Evolutionary conservation across 495 filamentous ascomycete species (phyloP), one percentile per base, ranked within the genome.

Genomic region (Bryoglossum gracile): DNA sequence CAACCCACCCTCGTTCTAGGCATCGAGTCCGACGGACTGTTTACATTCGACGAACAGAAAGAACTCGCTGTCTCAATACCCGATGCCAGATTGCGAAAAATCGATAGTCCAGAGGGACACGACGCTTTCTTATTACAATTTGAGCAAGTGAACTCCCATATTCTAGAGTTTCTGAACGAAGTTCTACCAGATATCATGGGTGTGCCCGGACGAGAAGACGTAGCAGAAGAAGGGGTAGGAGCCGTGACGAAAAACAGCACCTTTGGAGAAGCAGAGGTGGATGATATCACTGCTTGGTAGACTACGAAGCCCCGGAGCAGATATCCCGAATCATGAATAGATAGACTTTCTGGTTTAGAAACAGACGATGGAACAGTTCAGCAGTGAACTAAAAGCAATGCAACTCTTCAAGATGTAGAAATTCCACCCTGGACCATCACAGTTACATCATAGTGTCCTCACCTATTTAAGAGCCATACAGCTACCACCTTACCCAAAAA

Each of bases 81-180:
- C 1, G 70, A 90, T 51, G 82, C 84, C 0, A 71, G 81, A 21
- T 66, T 98, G 21, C 77, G 87, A 62, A 86, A 78, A 25, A 98
- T 98, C 40, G 87, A 96, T 56, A 89, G 83, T 52, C 84, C 87
- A 2, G 92, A 98, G 62, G 92, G 92, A 8, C 92, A 98, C 56
- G 92, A 98, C 63, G 92, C 92, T 1, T 98, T 98, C 65, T 68
- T 98, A 53, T 69, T 98, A 43, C 89, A 97, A 63, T 98, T 98
- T 58, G 86, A 95, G 68, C 91, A 97, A 69, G 92, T 97, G 48
- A 98, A 98, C 64, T 68, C 66, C 19, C 83, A 94, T 62, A 85
- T 95, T 35, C 60, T 96, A 5, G 78, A 81, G 18, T 98, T 98
- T 57, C 72, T 98, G 68, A 70, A 78, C 35, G 81, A 92, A 58